Base-by-base conservation (phyloP, 2,329 filamentous ascomycete species). In the Phyllosticta ampelicida region DNA sequence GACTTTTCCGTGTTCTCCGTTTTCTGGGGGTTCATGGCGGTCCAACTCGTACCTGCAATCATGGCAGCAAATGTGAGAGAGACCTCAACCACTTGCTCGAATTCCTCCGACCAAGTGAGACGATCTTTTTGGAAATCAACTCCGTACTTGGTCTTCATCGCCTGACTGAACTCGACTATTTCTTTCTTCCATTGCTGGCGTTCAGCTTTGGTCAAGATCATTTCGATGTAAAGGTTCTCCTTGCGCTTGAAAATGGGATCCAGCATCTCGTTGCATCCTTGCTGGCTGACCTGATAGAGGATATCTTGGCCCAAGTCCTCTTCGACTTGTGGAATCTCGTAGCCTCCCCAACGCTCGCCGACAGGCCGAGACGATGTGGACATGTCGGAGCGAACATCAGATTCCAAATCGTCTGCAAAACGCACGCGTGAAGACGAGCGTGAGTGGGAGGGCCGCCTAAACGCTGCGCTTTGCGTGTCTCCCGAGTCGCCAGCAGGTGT, bases 191-290 rank as follows among this genome's bases (percentile, higher is more conserved):
- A 60, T 51, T 61, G 61, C 19, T 66, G 65, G 26, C 71, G 70
- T 50, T 71, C 66, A 6, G 55, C 56, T 53, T 67, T 67, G 16
- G 67, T 68, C 21, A 63, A 65, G 19, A 82, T 80, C 10, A 85
- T 85, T 57, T 83, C 79, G 60, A 94, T 74, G 1, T 90, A 85
- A 18, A 89, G 70, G 62, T 91, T 85, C 70, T 97, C 92, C 63
- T 86, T 86, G 4, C 80, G 78, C 64, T 86, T 86, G 75, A 99
- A 99, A 0, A 99, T 78, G 1, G 85, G 80, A 67, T 97, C 89
- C 0, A 99, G 81, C 1, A 97, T 77, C 72, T 97, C 90, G 66
- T 97, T 96, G 74, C 96, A 89, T 0, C 90, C 87, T 71, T 96
- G 87, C 70, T 96, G 90, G 0, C 89, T 90, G 29, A 95, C 85